Conservation (phyloP, 1,139 yeast genomes). For the Suhomyces bokatorum region DNA sequence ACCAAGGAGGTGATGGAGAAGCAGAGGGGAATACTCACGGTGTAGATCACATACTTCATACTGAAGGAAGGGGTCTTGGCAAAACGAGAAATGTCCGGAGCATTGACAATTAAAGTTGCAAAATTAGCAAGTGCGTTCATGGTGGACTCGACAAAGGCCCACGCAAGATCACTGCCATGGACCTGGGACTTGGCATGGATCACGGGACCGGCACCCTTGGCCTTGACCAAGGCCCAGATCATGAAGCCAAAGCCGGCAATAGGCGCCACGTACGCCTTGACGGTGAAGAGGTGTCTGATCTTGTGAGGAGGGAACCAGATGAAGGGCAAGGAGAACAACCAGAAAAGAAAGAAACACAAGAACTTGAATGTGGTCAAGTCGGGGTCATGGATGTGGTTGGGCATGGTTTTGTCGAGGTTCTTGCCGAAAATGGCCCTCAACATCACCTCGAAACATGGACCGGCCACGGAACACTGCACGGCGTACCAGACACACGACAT, state of each 20-base stretch:
- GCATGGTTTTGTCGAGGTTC: conserved; percentile 48
- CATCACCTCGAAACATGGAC: conserved; percentile 76
- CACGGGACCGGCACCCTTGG: conserved; percentile 73
- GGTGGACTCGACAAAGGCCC: conserved; percentile 80
- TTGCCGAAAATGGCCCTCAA: conserved; percentile 66
- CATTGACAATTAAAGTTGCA: conserved; percentile 82
- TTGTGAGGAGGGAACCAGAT: conserved; percentile 81
- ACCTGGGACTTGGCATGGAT: conserved; percentile 51
- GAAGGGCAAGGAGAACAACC: conserved; percentile 76
- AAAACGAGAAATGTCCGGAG: conserved; percentile 89
- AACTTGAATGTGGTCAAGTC: conserved; percentile 68
- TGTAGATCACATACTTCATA: conserved; percentile 47
- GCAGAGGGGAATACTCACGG: conserved; percentile 69
- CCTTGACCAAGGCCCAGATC: conserved; percentile 77
- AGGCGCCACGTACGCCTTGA: conserved; percentile 74
- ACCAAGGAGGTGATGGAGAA: conserved; percentile 81
- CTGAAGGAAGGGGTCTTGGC: conserved; percentile 51
- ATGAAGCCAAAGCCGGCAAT: conserved; percentile 78
- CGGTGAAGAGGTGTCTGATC: conserved; percentile 77
- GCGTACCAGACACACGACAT: conserved; percentile 87
- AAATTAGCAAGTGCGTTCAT: conserved; percentile 84
- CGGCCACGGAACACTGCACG: conserved; percentile 81
- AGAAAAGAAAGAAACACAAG: conserved; percentile 73
- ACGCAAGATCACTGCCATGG: conserved; percentile 64
- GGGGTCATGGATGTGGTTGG: conserved; percentile 52